phyloP scores from a whole-genome alignment of 345 rosid genomes.

The Camelina hispida region DNA sequence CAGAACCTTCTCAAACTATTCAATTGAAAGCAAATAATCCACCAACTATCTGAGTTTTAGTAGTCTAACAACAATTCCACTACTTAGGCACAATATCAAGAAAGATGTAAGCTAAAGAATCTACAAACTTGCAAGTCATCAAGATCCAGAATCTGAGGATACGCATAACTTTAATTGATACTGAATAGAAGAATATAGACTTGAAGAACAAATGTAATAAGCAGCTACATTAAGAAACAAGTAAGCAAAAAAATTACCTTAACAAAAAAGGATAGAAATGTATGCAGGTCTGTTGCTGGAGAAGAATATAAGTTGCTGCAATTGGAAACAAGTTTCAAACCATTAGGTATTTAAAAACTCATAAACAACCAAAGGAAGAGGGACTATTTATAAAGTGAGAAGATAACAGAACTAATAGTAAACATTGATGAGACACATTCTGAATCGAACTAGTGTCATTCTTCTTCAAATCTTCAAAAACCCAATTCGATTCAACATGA shows the following conservation, averaged over 20 bases:
- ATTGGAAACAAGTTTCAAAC: background rate
- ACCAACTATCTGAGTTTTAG: slow-evolving; percentile 1
- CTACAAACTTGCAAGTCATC: background rate
- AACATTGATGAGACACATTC: background rate
- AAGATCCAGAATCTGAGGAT: slow-evolving; percentile 1
- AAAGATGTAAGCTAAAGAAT: background rate
- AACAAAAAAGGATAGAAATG: background rate
- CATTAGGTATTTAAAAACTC: background rate
- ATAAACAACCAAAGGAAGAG: background rate
- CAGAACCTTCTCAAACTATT: slow-evolving; percentile 7
- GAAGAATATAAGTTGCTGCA: background rate
- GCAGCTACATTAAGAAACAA: background rate
- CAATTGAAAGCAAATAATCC: background rate
- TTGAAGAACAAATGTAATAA: background rate
- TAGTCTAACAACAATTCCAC: slow-evolving; percentile 16
- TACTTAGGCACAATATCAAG: background rate
- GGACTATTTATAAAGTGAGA: too few relatives aligned
- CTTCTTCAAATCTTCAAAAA: background rate
- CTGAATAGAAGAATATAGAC: background rate
- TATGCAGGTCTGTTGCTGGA: background rate
- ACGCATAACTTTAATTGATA: background rate
- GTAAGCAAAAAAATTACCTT: background rate
- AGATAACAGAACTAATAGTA: too few relatives aligned
- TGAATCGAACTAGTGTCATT: background rate
- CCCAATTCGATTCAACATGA: background rate